Base-by-base conservation (phyloP, 768 basidiomycete genomes). In the Sarcomyxa edulis region DNA sequence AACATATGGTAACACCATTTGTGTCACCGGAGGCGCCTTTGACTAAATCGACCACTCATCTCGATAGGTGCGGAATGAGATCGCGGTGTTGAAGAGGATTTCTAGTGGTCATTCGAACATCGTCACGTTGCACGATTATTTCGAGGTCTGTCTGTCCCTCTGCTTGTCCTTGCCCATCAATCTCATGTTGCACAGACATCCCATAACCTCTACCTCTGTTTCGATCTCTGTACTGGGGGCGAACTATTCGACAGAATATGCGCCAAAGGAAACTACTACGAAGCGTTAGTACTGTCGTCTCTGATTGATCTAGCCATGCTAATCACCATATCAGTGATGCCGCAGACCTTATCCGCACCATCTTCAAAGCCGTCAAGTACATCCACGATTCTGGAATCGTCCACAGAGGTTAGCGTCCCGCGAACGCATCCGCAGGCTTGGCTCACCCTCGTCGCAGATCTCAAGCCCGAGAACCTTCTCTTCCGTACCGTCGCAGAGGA, bases 221-320 rank as follows among this genome's bases (percentile, higher is more conserved):
- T 96, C 61, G 95, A 98, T 62, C 78, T 97, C 7, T 98, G 95
- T 68, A 93, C 89, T 2, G 93, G 94, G 36, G 94, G 95, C 30
- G 95, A 99, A 61, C 79, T 99, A n/a, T 98, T 99, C 53, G 95
- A 99, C 60, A 78, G 95, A 35, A 98, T 99, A 68, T 98, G 95
- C 54, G 91, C 92, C 21, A 91, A 93, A 61, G 93, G 92, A 36
- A 91, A 91, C 57, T 98, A 96, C 61, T 93, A 91, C 54, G 95
- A 99, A 64, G 81, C 80, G 89, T 91, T 47, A 51, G 81, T 65
- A 4, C 28, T 26, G 5, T 15, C 15, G 22, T 39, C 16, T 16
- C 15, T 29, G 24, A 12, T 40, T 34, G 15, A 45, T 25, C 14
- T 21, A 19, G 29, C 22, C 19, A 25, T 9, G n/a, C 37, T 33